phyloP scores from a whole-genome alignment of 2,329 filamentous ascomycete species.

The Colletotrichum noveboracense region DNA sequence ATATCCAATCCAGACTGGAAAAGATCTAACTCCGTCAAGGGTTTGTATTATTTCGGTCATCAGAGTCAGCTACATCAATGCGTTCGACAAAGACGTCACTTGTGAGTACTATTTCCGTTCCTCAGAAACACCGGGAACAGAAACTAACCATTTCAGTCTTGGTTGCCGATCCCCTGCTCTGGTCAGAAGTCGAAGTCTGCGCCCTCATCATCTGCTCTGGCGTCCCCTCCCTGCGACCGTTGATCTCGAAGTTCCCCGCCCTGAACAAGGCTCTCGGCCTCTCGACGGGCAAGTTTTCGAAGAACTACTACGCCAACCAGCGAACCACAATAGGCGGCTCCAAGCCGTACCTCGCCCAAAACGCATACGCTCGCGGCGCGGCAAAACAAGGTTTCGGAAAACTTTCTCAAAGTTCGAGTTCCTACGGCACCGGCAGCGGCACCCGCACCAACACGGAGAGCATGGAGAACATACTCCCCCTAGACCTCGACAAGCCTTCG shows the following conservation, averaged over 20 bases:
- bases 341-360: not conserved
- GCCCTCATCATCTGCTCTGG: conserved; percentile 36
- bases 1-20: not conserved
- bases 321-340: conserved; percentile 12
- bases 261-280: conserved; percentile 34
- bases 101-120: conserved; percentile 22
- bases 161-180: conserved; percentile 31
- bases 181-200: conserved; percentile 34
- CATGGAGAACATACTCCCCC: conserved; percentile 13
- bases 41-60: conserved; percentile 32
- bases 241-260: conserved; percentile 31
- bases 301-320: conserved; percentile 11
- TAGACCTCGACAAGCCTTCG: conserved; percentile 9
- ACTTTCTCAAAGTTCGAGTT: conserved; percentile 10
- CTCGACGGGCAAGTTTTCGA: conserved; percentile 23
- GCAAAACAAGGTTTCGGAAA: not conserved
- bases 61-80: conserved; percentile 28
- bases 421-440: not conserved
- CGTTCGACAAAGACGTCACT: conserved; percentile 28
- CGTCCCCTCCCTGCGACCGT: conserved; percentile 34
- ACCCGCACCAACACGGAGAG: not conserved
- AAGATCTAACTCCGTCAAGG: not conserved
- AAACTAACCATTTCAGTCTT: conserved; percentile 22
- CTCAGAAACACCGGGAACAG: not conserved
- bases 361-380: conserved; percentile 4